Evolutionary conservation across 1,284 basidiomycete genomes (phyloP).

Genomic region (Malassezia arunalokei): DNA sequence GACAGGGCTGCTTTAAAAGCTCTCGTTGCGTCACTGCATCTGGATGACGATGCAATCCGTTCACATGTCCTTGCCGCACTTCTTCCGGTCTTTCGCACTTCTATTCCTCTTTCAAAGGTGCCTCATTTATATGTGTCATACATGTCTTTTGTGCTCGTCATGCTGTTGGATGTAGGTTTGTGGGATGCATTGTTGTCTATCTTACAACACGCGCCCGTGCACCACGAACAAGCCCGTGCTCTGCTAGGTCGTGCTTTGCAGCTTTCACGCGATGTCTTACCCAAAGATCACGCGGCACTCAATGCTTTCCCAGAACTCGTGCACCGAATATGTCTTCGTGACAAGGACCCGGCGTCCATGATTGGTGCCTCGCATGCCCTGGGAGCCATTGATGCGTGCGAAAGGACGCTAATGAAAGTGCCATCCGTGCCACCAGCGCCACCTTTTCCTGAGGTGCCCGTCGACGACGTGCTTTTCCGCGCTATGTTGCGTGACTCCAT

Average conservation of each 20-base stretch:
- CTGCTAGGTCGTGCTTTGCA: conserved; percentile 84
- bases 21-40: conserved; percentile 69
- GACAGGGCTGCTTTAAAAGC: conserved; percentile 72
- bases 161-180: conserved; percentile 76
- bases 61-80: conserved; percentile 62
- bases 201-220: conserved; percentile 21
- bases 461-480: conserved; percentile 42
- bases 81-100: conserved; percentile 53
- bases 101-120: background rate
- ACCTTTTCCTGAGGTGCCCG: conserved; percentile 62
- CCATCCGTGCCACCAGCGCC: background rate
- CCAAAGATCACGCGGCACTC: conserved; percentile 65
- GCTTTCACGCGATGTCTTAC: conserved; percentile 76
- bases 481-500: conserved; percentile 46
- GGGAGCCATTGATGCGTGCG: conserved; percentile 69
- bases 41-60: conserved; percentile 60
- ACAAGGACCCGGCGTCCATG: conserved; percentile 52
- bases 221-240: conserved; percentile 56
- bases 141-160: conserved; percentile 70
- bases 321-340: conserved; percentile 57
- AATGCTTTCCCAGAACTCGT: conserved; percentile 78
- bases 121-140: conserved; percentile 49
- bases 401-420: background rate
- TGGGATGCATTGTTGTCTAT: conserved; percentile 35
- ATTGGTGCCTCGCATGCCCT: conserved; percentile 66